phyloP scores from a whole-genome alignment of 768 basidiomycete species.

The Aureoboletus auriporus region DNA sequence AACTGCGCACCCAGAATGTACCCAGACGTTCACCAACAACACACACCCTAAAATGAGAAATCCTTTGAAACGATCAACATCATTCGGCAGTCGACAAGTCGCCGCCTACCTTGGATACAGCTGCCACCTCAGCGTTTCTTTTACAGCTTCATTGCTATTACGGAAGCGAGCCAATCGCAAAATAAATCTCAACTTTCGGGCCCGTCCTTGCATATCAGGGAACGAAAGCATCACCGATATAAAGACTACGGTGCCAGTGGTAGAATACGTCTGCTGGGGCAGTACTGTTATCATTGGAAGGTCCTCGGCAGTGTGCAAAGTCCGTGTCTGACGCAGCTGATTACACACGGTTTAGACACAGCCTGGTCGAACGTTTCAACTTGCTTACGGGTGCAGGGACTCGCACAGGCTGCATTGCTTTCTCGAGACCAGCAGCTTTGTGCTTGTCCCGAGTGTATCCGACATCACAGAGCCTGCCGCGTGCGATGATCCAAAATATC shows the following conservation, averaged over 20 bases:
- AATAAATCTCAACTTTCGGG: no score
- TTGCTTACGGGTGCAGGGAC: constrained; percentile 15
- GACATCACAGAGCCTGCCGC: constrained; percentile 12
- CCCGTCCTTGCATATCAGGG: no score
- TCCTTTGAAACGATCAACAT: no score
- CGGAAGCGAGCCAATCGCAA: no score
- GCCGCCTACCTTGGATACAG: no score
- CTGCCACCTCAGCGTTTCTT: no score
- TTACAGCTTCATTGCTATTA: no score
- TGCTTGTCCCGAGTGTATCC: neutral
- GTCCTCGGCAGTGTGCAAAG: neutral
- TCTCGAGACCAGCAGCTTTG: neutral
- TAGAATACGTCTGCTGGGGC: constrained; percentile 17
- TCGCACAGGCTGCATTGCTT: constrained; percentile 20
- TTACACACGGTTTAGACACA: constrained; percentile 4
- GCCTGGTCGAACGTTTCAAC: neutral
- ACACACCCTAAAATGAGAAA: no score
- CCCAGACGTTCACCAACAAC: neutral
- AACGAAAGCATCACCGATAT: constrained; percentile 13
- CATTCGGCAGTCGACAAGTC: no score
- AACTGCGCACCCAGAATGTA: neutral
- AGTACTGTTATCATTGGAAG: constrained; percentile 8
- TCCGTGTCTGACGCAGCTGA: constrained; percentile 22
- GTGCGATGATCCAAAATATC: neutral
- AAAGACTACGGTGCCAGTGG: constrained; percentile 11